Evolutionary conservation across 202 grass and related monocot genomes (phyloP).

Genomic region (Musa balbisiana): DNA sequence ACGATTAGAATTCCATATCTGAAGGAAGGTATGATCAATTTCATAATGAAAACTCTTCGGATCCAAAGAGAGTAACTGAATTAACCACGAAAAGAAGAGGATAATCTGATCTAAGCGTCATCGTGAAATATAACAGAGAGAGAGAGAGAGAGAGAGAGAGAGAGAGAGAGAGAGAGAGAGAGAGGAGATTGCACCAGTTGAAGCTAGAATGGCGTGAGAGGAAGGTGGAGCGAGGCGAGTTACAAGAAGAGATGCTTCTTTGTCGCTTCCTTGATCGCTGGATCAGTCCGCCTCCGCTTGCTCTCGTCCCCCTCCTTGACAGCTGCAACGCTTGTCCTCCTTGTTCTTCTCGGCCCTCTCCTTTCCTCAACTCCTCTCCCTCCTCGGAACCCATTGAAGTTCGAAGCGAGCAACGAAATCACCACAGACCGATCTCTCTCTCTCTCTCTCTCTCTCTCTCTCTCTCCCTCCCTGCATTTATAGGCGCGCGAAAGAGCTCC

Average conservation of each 20-base stretch:
- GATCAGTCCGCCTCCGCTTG: constrained; percentile 9
- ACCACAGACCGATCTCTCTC: not conserved
- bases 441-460: not conserved
- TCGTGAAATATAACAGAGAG: not conserved
- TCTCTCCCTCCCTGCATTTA: not conserved
- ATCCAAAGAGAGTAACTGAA: not conserved
- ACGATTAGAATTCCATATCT: no score
- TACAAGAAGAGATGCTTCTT: constrained; percentile 30
- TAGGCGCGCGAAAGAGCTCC: not conserved
- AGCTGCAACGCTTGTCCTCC: not conserved
- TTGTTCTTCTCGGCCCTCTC: constrained; percentile 6
- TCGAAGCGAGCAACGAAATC: not conserved
- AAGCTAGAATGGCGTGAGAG: constrained; percentile 43
- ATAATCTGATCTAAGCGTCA: constrained; percentile 3
- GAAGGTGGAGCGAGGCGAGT: constrained; percentile 34
- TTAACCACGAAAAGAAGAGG: not conserved
- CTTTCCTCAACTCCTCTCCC: constrained; percentile 1
- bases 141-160: not conserved
- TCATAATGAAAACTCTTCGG: no score
- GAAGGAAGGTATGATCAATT: no score
- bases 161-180: not conserved
- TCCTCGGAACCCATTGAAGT: not conserved
- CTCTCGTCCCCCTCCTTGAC: constrained; percentile 26
- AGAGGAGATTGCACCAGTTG: constrained; percentile 48
- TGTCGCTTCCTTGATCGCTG: constrained; percentile 29